Conservation (phyloP, 495 filamentous ascomycete genomes). For the Daldinia grandis region DNA sequence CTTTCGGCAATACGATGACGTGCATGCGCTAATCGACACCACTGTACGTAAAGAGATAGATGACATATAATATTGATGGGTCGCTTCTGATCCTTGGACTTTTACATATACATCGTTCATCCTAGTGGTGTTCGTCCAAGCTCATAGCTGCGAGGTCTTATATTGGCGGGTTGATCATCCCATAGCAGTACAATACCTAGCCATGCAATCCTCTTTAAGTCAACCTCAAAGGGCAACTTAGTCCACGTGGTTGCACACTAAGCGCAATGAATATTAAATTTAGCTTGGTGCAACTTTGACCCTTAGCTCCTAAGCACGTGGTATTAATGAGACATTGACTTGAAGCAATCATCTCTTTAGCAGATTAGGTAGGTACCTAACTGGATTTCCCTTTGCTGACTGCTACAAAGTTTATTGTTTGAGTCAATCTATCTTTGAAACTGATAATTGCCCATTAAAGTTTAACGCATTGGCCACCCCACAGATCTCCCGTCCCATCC, state of each 20-base stretch:
- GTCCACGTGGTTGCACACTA: not conserved
- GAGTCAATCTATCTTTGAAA: not conserved
- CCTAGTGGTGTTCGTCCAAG: not conserved
- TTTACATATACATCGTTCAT: not conserved
- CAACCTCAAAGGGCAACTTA: not conserved
- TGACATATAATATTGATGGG: not conserved
- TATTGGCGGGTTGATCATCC: too few relatives aligned
- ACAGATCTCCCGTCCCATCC: constrained; percentile 12
- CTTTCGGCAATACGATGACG: not conserved
- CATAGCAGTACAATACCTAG: not conserved
- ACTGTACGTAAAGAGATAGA: not conserved
- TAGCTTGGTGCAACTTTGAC: not conserved
- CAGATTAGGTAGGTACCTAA: not conserved
- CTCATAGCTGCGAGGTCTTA: too few relatives aligned
- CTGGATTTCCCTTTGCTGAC: not conserved
- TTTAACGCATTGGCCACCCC: constrained; percentile 37
- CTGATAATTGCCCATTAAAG: constrained; percentile 13
- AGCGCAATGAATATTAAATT: too few relatives aligned
- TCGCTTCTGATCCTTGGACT: not conserved
- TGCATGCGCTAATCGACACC: not conserved
- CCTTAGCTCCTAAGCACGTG: not conserved
- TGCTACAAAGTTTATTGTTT: not conserved
- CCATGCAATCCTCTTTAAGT: not conserved
- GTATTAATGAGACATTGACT: not conserved
- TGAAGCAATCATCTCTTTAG: not conserved